Evolutionary conservation across 441 rosid species (phyloP).

Genomic region (Melastoma candidum): DNA sequence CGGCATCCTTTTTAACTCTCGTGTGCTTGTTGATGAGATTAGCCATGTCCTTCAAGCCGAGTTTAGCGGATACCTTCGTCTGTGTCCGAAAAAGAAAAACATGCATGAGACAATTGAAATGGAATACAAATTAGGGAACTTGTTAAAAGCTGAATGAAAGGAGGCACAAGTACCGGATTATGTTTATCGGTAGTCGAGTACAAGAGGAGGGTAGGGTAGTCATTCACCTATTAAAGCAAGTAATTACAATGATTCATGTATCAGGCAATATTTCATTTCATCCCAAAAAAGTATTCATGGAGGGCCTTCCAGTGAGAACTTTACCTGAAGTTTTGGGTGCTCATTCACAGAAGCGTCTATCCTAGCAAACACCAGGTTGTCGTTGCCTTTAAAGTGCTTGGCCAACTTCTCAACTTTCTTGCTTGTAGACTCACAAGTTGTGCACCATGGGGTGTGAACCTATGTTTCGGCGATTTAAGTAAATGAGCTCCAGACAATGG

Average conservation of each 20-base stretch:
- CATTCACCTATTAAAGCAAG: slow-evolving; percentile 39
- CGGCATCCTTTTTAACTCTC: slow-evolving; percentile 29
- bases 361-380: slow-evolving; percentile 58
- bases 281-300: not conserved
- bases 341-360: slow-evolving; percentile 84
- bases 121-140: not conserved
- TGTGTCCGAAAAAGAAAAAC: slow-evolving; percentile 19
- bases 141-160: not conserved
- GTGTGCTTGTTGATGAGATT: slow-evolving; percentile 40
- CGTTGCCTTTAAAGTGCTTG: slow-evolving; percentile 75
- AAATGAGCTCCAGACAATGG: not conserved
- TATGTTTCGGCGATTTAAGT: slow-evolving; percentile 11
- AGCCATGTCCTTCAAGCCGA: slow-evolving; percentile 56
- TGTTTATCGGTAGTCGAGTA: slow-evolving; percentile 57
- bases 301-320: not conserved
- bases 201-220: slow-evolving; percentile 63
- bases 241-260: slow-evolving; percentile 4
- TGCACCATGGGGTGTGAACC: slow-evolving; percentile 88
- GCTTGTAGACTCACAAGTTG: slow-evolving; percentile 57
- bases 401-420: slow-evolving; percentile 81
- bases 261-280: not conserved
- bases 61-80: slow-evolving; percentile 54
- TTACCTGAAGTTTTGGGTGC: slow-evolving; percentile 72
- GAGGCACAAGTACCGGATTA: slow-evolving; percentile 46
- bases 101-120: slow-evolving; percentile 7